phyloP scores from a whole-genome alignment of 345 rosid genomes.

The Populus davidiana region DNA sequence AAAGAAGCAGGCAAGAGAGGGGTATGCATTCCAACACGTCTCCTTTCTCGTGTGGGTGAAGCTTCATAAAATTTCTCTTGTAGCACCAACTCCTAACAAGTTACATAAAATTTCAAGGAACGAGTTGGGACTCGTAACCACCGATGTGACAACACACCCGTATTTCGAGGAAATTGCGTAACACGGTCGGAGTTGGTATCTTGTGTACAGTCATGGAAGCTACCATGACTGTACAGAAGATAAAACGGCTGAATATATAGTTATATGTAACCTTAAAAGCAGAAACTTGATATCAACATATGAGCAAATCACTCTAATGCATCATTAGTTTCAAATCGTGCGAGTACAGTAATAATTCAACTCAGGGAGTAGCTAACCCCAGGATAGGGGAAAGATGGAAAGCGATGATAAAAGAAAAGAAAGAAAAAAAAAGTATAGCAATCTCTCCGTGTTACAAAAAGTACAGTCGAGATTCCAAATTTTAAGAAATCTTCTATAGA shows the following conservation, averaged over 20 bases:
- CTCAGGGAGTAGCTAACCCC: not conserved
- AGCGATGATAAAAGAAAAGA: not conserved
- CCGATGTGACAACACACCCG: not conserved
- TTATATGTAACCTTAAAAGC: no score
- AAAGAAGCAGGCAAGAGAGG: not conserved
- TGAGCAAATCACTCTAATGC: not conserved
- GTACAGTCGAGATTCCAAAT: no score
- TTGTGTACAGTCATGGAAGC: not conserved
- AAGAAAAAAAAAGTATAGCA: not conserved
- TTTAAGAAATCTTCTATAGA: conserved; percentile 7
- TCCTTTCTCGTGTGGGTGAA: not conserved
- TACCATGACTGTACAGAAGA: not conserved
- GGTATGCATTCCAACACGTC: not conserved
- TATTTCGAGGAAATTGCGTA: no score
- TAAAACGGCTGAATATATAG: no score
- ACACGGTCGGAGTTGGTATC: not conserved
- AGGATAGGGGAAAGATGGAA: not conserved
- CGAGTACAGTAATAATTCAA: not conserved
- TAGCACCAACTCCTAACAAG: not conserved
- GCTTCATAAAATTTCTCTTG: not conserved
- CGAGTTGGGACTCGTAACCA: not conserved
- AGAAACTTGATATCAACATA: no score
- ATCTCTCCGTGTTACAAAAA: not conserved
- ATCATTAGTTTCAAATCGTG: not conserved
- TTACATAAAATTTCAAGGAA: not conserved